A percentile compares a stretch with the other conserved stretches of the same genome.
Conservation (phyloP, 208 protist species). For the Trypanosoma grayi region DNA sequence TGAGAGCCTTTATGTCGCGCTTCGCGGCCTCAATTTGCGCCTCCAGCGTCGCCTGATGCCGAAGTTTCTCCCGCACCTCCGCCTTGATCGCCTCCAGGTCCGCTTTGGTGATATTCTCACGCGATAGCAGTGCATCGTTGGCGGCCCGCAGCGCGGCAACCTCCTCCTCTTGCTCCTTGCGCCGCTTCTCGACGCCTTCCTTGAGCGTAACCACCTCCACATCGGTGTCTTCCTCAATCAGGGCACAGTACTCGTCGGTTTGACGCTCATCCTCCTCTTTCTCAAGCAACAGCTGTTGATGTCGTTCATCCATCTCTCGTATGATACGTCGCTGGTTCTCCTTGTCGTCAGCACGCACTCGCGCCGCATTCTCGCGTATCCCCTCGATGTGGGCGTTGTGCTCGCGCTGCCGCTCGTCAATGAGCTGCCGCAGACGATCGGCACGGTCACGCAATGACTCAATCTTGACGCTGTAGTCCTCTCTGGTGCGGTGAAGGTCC, state of each 20-base stretch:
- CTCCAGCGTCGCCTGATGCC: conserved; percentile 81
- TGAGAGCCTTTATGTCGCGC: conserved; percentile 93
- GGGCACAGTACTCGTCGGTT: conserved; percentile 76
- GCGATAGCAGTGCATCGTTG: conserved; percentile 84
- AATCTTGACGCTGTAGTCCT: conserved; percentile 93
- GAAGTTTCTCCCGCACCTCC: conserved; percentile 84
- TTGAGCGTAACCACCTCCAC: conserved; percentile 93
- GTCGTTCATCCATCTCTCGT: conserved; percentile 57
- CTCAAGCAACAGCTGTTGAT: conserved; percentile 51
- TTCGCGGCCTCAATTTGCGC: conserved; percentile 92
- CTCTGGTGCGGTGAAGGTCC: conserved; percentile 59
- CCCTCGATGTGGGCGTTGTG: conserved; percentile 48
- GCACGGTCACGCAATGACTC: conserved; percentile 78
- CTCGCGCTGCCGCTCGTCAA: conserved; percentile 69
- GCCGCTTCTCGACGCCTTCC: conserved; percentile 91
- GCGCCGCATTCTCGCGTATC: conserved; percentile 43
- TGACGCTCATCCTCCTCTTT: conserved; percentile 74
- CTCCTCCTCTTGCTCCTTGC: conserved; percentile 89
- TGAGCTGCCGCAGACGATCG: conserved; percentile 64
- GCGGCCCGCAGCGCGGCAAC: conserved; percentile 80
- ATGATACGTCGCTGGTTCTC: conserved; percentile 45
- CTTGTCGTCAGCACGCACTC: conserved; percentile 38
- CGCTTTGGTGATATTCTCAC: conserved; percentile 90
- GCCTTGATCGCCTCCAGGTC: conserved; percentile 90
- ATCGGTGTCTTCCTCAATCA: conserved; percentile 96